Evolutionary conservation across 306 rosid species (phyloP).

Genomic region (Rosa persica): DNA sequence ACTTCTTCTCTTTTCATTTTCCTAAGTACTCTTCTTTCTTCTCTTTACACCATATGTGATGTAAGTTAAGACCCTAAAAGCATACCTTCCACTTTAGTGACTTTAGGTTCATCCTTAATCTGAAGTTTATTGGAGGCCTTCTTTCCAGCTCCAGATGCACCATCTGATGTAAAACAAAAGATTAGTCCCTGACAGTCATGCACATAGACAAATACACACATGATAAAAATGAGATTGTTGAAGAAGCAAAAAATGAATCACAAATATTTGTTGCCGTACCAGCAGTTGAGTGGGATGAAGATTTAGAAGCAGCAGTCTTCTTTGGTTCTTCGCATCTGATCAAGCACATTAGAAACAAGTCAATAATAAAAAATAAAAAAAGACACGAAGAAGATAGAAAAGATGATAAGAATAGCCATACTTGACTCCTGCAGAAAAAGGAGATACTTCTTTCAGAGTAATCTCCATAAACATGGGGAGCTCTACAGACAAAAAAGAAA

Average conservation of each 20-base stretch:
- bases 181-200: neutral
- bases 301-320: constrained; percentile 40
- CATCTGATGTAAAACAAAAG: constrained; percentile 21
- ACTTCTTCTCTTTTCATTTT: neutral
- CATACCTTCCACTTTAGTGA: constrained; percentile 63
- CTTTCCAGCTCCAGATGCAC: constrained; percentile 39
- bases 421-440: constrained; percentile 49
- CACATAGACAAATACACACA: neutral
- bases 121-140: constrained; percentile 48
- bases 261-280: constrained; percentile 45
- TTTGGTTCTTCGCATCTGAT: constrained; percentile 61
- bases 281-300: constrained; percentile 43
- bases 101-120: constrained; percentile 47
- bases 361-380: neutral
- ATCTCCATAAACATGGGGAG: constrained; percentile 49
- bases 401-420: constrained; percentile 24
- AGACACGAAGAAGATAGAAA: constrained; percentile 25
- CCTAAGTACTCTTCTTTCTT: no score
- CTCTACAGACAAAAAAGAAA: constrained; percentile 48
- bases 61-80: constrained; percentile 20
- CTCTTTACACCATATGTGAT: neutral
- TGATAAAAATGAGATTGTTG: neutral
- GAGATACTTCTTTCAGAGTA: constrained; percentile 56
- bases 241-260: neutral
- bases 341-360: constrained; percentile 11